Percentiles rank a stretch among this genome's conserved stretches.
Evolutionary conservation across 2,329 filamentous ascomycete genomes (phyloP).

Genomic region (Colletotrichum sp.): DNA sequence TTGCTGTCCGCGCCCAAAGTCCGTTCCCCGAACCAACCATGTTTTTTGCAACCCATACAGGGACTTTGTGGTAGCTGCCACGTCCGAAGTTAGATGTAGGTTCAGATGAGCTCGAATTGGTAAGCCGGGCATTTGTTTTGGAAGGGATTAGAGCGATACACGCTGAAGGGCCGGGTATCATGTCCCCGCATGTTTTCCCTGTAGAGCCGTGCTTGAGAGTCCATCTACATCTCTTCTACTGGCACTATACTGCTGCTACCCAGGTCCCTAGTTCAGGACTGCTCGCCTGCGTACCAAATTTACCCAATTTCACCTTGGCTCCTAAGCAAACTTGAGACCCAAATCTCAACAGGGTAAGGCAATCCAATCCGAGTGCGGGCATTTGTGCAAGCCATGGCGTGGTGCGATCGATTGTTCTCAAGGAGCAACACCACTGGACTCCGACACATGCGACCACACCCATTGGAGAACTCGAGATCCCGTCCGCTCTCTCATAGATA

Average conservation of each 20-base stretch:
- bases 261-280: neutral
- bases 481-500: conserved; percentile 22
- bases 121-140: neutral
- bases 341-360: neutral
- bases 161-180: neutral
- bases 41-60: neutral
- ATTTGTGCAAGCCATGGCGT: neutral
- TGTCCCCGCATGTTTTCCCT: neutral
- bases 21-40: neutral
- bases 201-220: neutral
- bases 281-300: neutral
- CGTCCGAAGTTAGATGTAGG: neutral
- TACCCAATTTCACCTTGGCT: neutral
- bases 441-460: conserved; percentile 17
- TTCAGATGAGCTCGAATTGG: neutral
- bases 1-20: neutral
- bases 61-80: neutral
- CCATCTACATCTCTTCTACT: neutral
- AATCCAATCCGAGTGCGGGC: neutral
- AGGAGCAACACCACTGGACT: neutral
- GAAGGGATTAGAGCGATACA: neutral
- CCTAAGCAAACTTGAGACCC: neutral
- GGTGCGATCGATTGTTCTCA: neutral
- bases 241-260: neutral
- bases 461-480: conserved; percentile 20